These are phyloP conservation scores for Plenodomus lindquistii DNA, from an alignment of 2,329 filamentous ascomycete species.

Conservation along the genomic window DNA sequence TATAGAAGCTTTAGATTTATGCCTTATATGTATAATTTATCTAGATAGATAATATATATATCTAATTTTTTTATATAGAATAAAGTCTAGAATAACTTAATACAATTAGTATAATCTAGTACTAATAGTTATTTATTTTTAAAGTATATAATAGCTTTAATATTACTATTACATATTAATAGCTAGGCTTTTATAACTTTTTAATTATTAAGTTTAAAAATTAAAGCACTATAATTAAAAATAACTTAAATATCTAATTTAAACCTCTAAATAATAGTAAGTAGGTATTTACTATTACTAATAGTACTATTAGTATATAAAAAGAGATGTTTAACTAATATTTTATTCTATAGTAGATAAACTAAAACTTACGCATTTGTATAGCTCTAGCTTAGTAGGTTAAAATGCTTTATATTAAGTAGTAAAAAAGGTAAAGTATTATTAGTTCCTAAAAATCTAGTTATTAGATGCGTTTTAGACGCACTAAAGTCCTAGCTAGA, in stretches of 20 bases:
- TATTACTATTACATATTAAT: slow-evolving; percentile 36
- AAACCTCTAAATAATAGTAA: slow-evolving; percentile 51
- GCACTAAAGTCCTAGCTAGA: slow-evolving; percentile 69
- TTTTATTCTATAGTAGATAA: slow-evolving; percentile 57
- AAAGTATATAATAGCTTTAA: slow-evolving; percentile 58
- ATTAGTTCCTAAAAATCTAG: slow-evolving; percentile 73
- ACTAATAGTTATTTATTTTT: slow-evolving; percentile 60
- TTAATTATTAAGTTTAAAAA: slow-evolving; percentile 60
- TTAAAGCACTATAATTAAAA: slow-evolving; percentile 71
- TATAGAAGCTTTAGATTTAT: slow-evolving; percentile 67
- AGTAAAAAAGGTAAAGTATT: slow-evolving; percentile 65
- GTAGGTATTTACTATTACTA: slow-evolving; percentile 46
- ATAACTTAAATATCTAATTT: slow-evolving; percentile 59
- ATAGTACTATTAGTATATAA: neutral
- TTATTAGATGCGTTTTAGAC: slow-evolving; percentile 54
- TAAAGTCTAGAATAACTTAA: slow-evolving; percentile 60
- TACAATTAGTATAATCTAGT: slow-evolving; percentile 51
- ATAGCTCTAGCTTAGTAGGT: slow-evolving; percentile 59
- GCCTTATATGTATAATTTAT: slow-evolving; percentile 71
- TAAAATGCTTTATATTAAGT: slow-evolving; percentile 58
- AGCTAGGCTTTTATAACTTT: slow-evolving; percentile 58
- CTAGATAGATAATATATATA: slow-evolving; percentile 67
- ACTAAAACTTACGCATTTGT: slow-evolving; percentile 70
- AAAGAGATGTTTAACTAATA: slow-evolving; percentile 34
- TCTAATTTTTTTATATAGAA: slow-evolving; percentile 61